phyloP scores from a whole-genome alignment of 2,329 filamentous ascomycete species.

The Coniochaeta pulveracea region DNA sequence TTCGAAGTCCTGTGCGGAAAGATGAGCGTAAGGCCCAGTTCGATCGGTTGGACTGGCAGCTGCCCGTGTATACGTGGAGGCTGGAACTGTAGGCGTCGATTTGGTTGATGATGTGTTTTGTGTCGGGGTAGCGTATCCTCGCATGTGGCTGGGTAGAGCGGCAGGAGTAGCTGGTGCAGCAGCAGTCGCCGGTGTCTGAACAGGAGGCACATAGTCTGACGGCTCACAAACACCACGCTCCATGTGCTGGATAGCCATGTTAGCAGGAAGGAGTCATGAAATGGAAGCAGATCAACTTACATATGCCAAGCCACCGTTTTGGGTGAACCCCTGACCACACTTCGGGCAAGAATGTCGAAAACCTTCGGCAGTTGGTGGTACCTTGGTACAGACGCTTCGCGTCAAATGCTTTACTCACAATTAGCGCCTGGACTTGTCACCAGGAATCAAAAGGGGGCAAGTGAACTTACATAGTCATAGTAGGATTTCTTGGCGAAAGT shows the following conservation, averaged over 20 bases:
- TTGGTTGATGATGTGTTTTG: not conserved
- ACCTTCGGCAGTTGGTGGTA: slow-evolving; percentile 11
- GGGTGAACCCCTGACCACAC: slow-evolving; percentile 34
- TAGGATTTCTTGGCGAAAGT: slow-evolving; percentile 21
- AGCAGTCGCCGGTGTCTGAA: too few species aligned
- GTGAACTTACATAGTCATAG: slow-evolving; percentile 21
- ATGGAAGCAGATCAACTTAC: slow-evolving; percentile 15
- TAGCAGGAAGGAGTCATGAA: not conserved
- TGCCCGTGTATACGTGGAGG: too few species aligned
- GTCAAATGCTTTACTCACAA: slow-evolving; percentile 21
- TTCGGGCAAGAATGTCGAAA: slow-evolving; percentile 28
- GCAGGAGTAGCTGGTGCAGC: too few species aligned
- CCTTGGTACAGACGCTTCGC: slow-evolving; percentile 21
- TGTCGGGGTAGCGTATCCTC: not conserved
- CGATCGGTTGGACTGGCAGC: too few species aligned
- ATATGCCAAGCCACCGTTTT: slow-evolving; percentile 28
- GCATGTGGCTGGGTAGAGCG: too few species aligned
- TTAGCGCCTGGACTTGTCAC: slow-evolving; percentile 2
- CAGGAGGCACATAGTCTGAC: too few species aligned
- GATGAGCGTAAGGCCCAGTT: slow-evolving; percentile 31
- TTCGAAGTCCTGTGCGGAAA: slow-evolving; percentile 19
- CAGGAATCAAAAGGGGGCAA: too few species aligned
- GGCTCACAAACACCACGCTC: too few species aligned
- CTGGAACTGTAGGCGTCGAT: too few species aligned
- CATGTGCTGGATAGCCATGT: not conserved